Base-by-base conservation (phyloP, 2,329 filamentous ascomycete species). In the Sporothrix globosa region DNA sequence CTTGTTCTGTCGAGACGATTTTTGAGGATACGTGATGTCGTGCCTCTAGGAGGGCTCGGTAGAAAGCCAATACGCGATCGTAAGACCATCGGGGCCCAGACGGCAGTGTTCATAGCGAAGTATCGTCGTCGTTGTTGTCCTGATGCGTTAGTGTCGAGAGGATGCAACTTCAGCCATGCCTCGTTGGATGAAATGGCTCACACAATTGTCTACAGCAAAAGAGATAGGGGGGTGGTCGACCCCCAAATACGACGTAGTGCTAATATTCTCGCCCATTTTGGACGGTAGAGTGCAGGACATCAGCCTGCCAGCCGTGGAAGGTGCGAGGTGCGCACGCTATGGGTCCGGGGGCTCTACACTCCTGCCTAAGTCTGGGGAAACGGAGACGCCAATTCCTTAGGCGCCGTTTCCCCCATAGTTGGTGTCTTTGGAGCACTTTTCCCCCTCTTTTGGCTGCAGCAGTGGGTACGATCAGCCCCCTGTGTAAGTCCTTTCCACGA, bases 21-120 rank as follows among this genome's bases (percentile, higher is more conserved):
- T 60, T 72, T 73, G 58, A 77, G 41, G 52, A 77, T 72, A 44
- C 76, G 74, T 52, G 76, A 77, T 30, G 74, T 68, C 1, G 74
- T 77, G 70, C 77, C 75, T 69, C 70, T 75, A 6, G 76, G 74
- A 6, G 75, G 69, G 9, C 44, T 71, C 61, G 70, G 73, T 67
- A 74, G 72, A n/a, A 77, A 17, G 39, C 24, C 70, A 48, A 73
- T 52, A 53, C 74, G 75, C 71, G 73, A 69, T 68, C 76, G 74
- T 66, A 74, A 69, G 71, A 73, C 73, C 72, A 77, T 73, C 19
- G 73, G 73, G 50, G 71, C 70, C 58, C 70, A 41, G 44, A 19
- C 39, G 24, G 30, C 67, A 21, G 46, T 14, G 27, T 30, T 52
- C 67, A 69, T 69, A 24, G 39, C 44, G 53, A 44, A 50, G 21